A percentile compares a stretch with the other conserved stretches of the same genome.
Evolutionary conservation across 495 filamentous ascomycete genomes (phyloP).

Genomic region (Penicillium daleae): DNA sequence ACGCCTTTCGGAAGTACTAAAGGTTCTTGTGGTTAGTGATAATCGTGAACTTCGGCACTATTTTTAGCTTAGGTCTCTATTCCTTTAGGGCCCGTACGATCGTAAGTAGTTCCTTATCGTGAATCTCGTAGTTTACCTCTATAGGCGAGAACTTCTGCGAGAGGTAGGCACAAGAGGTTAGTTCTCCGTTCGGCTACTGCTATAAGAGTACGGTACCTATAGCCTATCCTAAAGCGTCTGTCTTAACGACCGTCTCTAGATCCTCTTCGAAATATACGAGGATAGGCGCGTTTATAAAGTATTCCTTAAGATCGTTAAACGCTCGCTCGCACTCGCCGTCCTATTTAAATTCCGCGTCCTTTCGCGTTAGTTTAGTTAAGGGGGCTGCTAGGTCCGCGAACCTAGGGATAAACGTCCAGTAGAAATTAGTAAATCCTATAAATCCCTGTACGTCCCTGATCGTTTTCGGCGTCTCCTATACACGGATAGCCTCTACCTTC

Average conservation of each 20-base stretch:
- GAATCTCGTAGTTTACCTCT: slow-evolving; percentile 38
- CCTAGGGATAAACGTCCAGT: neutral
- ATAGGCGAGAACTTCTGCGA: slow-evolving; percentile 28
- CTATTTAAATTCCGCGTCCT: slow-evolving; percentile 18
- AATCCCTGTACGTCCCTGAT: neutral
- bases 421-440: neutral
- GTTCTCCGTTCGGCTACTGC: neutral
- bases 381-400: neutral
- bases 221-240: slow-evolving; percentile 15
- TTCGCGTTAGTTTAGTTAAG: slow-evolving; percentile 4
- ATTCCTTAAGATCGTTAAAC: slow-evolving; percentile 17
- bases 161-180: slow-evolving; percentile 25
- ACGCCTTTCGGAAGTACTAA: neutral
- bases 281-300: slow-evolving; percentile 3
- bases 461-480: neutral
- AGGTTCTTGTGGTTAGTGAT: neutral
- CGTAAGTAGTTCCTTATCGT: slow-evolving; percentile 35
- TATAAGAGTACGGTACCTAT: slow-evolving; percentile 13
- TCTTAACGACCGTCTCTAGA: slow-evolving; percentile 14
- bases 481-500: neutral
- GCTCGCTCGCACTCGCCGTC: neutral
- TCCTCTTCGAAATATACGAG: slow-evolving; percentile 12
- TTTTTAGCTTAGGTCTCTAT: slow-evolving; percentile 23
- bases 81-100: slow-evolving; percentile 33
- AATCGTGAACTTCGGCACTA: neutral